Base-by-base conservation (phyloP, 23 red algal species). In the Gracilaria gracilis region DNA sequence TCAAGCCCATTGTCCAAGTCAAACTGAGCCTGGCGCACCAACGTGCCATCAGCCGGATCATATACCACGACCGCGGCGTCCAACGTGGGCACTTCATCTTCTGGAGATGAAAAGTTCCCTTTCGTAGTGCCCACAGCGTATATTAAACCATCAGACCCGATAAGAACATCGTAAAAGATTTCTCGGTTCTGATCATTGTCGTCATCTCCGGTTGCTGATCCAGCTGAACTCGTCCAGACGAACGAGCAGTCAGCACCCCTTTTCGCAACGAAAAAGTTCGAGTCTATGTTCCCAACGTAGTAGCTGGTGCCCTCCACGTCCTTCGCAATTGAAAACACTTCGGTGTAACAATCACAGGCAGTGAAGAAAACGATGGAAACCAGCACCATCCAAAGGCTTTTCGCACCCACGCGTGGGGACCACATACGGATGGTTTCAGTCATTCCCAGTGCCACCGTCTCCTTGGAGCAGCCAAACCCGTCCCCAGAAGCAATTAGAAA, bases 21-120 rank as follows among this genome's bases (percentile, higher is more conserved):
- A 47, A 75, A 92, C 47, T 83, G 86, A 15, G 37, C 59, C 75
- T 81, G 86, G 24, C 86, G 50, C 0, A 90, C 64, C 13, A 79
- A 51, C 0, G 27, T 39, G 0, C 86, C 86, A 53, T 90, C 58
- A 2, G 46, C 36, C 8, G 77, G 13, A 23, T 84, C 65, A 47
- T 92, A 92, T 9, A 92, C 88, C 28, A 92, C 64, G 24, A 92
- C 48, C 23, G 88, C 88, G 33, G 71, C 88, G 71, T 92, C 86
- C 46, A 81, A 46, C 37, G 66, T 92, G 15, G 78, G 78, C 29
- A 57, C 67, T 39, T 84, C 78, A 14, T 92, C 42, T 32, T 57
- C 49, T 20, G 79, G 88, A 31, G 37, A 83, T 14, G 39, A 74
- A 64, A 92, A 92, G 34, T 84, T 84, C 2, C 79, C 88, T 38